These are phyloP conservation scores for Hygrocybe punicea DNA, from an alignment of 768 basidiomycete species.

Conservation along the genomic window DNA sequence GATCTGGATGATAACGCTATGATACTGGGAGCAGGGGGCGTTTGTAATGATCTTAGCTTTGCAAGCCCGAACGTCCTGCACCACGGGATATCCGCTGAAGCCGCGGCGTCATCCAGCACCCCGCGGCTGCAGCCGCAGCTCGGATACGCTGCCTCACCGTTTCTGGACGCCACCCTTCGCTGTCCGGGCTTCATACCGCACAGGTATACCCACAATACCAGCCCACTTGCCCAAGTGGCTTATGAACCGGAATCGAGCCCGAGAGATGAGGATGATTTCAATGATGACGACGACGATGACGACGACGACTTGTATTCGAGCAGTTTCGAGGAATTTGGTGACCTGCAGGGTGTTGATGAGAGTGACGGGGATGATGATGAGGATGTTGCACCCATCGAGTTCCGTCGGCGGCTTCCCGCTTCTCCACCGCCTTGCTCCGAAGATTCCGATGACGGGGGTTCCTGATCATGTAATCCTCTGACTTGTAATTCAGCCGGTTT, in stretches of 20 bases:
- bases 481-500: not conserved
- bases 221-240: slow-evolving; percentile 12
- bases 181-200: not conserved
- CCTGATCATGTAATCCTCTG: not conserved
- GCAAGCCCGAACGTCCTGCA: no score
- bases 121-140: not conserved
- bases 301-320: slow-evolving; percentile 11
- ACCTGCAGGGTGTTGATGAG: slow-evolving; percentile 27
- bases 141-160: not conserved
- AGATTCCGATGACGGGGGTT: not conserved
- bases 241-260: slow-evolving; percentile 45
- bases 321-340: slow-evolving; percentile 22
- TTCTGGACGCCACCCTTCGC: not conserved
- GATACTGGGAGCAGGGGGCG: slow-evolving; percentile 15
- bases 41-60: slow-evolving; percentile 11
- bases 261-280: slow-evolving; percentile 19
- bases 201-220: slow-evolving; percentile 2
- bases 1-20: slow-evolving; percentile 47
- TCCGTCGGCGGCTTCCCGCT: slow-evolving; percentile 9
- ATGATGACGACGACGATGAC: slow-evolving; percentile 10
- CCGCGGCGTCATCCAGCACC: not conserved
- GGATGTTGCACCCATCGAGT: slow-evolving; percentile 6
- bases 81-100: not conserved
- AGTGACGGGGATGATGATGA: slow-evolving; percentile 32
- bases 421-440: slow-evolving; percentile 23